Base-by-base conservation (phyloP, 345 rosid species). In the Salix arbutifolia region DNA sequence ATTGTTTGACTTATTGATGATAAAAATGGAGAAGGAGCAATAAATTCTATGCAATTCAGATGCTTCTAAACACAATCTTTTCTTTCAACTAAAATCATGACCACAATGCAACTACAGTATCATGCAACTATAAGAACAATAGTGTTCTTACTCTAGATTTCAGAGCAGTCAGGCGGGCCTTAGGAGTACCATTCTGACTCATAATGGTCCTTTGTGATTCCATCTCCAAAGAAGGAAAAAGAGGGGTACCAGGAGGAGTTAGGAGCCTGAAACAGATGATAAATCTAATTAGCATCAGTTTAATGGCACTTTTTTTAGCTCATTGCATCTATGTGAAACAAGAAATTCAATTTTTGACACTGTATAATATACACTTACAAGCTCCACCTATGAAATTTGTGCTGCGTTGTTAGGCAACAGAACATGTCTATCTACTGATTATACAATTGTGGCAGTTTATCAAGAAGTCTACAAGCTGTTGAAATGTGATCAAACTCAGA, bases 211-310 rank as follows among this genome's bases (percentile, higher is more conserved):
- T 91, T 38, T 84, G 97, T 19, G 98, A 89, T 81, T 91, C 97
- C 96, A 90, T 89, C 88, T 93, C 99, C 88, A 96, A 85, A 26
- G 99, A 92, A 73, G 99, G 97, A 78, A 96, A 96, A 71, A 96
- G 88, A 67, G 99, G 99, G 40, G 99, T 96, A 69, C 96, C 99
- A 72, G 99, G 99, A 81, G 97, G 98, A 0, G 97, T 91, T 65
- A 94, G 85, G 83, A 96, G 99, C 99, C 98, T 90, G 82, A 80
- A 84, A 82, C 40, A 80, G 64, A 69, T 78, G 21, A 81, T 26
- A 61, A 25, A 50, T 58, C 70, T 19, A 66, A 56, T 71, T 66
- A 74, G 65, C 61, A 53, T 71, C 81, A 74, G n/a, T n/a, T n/a
- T 25, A 61, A 3, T 58, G 14, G 28, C 64, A 58, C 64, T 58